Conservation (phyloP, 2,329 filamentous ascomycete species). For the Ceratocystis ficicola region DNA sequence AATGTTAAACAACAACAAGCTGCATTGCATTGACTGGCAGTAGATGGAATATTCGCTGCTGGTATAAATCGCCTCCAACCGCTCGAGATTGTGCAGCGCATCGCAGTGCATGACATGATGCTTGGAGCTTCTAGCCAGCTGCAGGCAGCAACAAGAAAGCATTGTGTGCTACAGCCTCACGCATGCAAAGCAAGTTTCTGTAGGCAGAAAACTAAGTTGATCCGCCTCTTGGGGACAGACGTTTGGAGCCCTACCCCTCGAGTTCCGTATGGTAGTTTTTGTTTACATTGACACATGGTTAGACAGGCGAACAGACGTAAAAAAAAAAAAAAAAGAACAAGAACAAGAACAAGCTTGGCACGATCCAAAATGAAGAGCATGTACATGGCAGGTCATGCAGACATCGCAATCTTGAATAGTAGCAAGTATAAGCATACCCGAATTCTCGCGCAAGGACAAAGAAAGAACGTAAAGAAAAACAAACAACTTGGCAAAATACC, state of each 20-base stretch:
- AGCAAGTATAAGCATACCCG: neutral
- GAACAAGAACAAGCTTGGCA: neutral
- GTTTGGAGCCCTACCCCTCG: neutral
- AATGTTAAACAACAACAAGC: neutral
- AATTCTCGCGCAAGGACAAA: neutral
- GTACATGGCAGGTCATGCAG: neutral
- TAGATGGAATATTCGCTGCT: neutral
- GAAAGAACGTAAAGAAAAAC: neutral
- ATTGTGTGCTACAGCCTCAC: neutral
- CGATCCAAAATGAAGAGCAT: neutral
- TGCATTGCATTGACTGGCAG: slow-evolving; percentile 1
- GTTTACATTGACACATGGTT: slow-evolving; percentile 3
- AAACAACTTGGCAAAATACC: neutral
- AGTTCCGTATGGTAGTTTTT: neutral
- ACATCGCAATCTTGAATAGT: neutral
- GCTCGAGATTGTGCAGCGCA: neutral
- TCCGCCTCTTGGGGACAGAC: neutral
- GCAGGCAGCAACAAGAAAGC: neutral
- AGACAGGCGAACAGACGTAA: neutral
- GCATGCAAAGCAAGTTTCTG: neutral
- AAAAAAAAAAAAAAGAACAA: too few species aligned
- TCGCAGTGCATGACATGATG: neutral
- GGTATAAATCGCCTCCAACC: neutral
- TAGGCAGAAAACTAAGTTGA: neutral
- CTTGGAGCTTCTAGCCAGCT: neutral